Percentiles rank a stretch among this genome's conserved stretches.
phyloP scores from a whole-genome alignment of 371 early-diverging fungal species.

The Syncephalis plumigaleata region DNA sequence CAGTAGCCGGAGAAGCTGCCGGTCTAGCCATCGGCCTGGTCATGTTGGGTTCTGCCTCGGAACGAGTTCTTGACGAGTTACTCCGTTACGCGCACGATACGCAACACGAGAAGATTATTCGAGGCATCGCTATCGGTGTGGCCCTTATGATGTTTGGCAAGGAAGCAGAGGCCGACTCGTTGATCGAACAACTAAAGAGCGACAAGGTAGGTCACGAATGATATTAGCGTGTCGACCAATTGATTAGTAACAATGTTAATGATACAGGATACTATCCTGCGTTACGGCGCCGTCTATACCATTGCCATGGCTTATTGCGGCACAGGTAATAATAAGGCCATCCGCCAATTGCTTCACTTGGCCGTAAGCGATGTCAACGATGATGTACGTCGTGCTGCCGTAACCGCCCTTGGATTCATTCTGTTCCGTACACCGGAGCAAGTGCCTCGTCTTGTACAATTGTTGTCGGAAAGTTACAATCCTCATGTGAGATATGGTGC shows the following conservation, averaged over 20 bases:
- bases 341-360: conserved; percentile 83
- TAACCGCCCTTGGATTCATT: conserved; percentile 93
- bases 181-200: conserved; percentile 61
- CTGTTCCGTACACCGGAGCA: conserved; percentile 79
- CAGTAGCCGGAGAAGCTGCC: conserved; percentile 96
- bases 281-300: conserved; percentile 92
- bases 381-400: conserved; percentile 96
- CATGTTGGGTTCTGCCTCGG: conserved; percentile 83
- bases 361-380: conserved; percentile 97
- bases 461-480: conserved; percentile 95
- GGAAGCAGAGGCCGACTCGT: conserved; percentile 78
- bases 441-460: conserved; percentile 91
- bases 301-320: conserved; percentile 96
- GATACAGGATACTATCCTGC: conserved; percentile 65
- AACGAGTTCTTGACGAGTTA: conserved; percentile 80
- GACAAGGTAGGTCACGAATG: conserved; percentile 35
- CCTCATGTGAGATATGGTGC: conserved; percentile 97
- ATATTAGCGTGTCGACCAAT: not conserved
- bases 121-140: conserved; percentile 86
- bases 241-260: not conserved
- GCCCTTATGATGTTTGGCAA: conserved; percentile 90
- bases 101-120: conserved; percentile 95
- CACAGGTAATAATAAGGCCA: conserved; percentile 92
- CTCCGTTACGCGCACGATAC: conserved; percentile 91
- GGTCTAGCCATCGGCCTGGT: conserved; percentile 95